A percentile compares a stretch with the other conserved stretches of the same genome.
phyloP scores from a whole-genome alignment of 108 stramenopile species.

The Asterionellopsis glacialis region DNA sequence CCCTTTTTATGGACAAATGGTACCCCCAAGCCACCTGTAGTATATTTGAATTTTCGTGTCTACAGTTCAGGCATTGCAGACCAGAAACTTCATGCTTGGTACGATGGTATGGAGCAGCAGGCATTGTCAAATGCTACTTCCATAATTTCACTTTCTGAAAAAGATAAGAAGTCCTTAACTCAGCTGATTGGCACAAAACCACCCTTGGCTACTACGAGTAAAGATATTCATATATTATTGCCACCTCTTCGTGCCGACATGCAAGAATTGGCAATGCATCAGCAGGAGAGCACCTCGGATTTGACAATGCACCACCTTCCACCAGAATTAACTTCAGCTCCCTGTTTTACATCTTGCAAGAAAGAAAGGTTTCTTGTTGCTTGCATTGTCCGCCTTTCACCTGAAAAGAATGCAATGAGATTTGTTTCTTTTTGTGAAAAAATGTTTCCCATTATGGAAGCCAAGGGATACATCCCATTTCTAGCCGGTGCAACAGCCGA shows the following conservation, averaged over 20 bases:
- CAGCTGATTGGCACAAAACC: background rate
- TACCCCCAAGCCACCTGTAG: background rate
- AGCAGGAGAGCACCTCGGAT: background rate
- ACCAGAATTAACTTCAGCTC: background rate
- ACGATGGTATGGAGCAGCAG: slow-evolving; percentile 25
- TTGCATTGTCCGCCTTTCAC: slow-evolving; percentile 40
- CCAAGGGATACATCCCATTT: slow-evolving; percentile 17
- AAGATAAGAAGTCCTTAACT: slow-evolving; percentile 16
- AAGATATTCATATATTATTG: slow-evolving; percentile 16
- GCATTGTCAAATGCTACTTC: slow-evolving; percentile 33
- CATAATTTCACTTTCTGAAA: slow-evolving; percentile 33
- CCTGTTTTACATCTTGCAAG: background rate
- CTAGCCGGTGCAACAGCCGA: slow-evolving; percentile 47
- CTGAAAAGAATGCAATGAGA: slow-evolving; percentile 33
- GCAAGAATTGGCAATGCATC: slow-evolving; percentile 19
- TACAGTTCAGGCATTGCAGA: slow-evolving; percentile 18
- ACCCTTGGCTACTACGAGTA: slow-evolving; percentile 4
- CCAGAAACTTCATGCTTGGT: slow-evolving; percentile 19
- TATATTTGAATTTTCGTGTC: slow-evolving; percentile 46
- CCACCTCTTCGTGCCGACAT: slow-evolving; percentile 47
- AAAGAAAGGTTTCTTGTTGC: slow-evolving; percentile 22
- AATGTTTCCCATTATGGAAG: slow-evolving; percentile 15
- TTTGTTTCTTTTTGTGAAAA: slow-evolving; percentile 35
- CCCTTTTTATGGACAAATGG: background rate
- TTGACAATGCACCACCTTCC: background rate